Base-by-base conservation (phyloP, 148 eudicot species). In the Fallopia convolvulus region DNA sequence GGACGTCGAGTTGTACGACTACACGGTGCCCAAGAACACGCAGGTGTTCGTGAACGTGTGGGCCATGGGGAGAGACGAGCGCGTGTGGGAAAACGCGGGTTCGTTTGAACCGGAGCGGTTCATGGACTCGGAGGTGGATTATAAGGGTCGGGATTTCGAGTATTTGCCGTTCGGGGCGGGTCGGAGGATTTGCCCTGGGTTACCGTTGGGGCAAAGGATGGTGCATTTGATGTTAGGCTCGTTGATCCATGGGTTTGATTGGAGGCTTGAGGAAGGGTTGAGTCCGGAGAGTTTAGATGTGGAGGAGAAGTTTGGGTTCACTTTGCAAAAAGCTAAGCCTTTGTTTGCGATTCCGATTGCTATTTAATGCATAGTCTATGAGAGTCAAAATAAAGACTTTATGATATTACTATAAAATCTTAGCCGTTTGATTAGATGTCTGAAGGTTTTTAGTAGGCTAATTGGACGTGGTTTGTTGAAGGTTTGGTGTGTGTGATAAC, bases 111-210 rank as follows among this genome's bases (percentile, higher is more conserved):
- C 91, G 0, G 88, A 88, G 75, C 83, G 91, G 80, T 88, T 88
- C 65, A 33, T 84, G 77, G 84, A 80, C 0, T 78, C 77, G 0
- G 72, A 61, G 42, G 44, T 76, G 68, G 91, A 86, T 63, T 84
- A 79, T 17, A 86, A 80, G 74, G 91, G 89, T 0, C 86, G 81
- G 1, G 79, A 86, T 52, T 88, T 84, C 61, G 87, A 86, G 82
- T 86, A 77, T 75, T 63, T 88, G 30, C 89, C 91, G 4, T 88
- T 88, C 41, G 91, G 89, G 9, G 80, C 91, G 0, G 90, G 88
- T 3, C 77, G 90, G 9, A 71, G 91, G 60, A 86, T 88, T 75
- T 88, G 90, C 79, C 88, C 88, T 0, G 90, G 84, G 10, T 36
- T 88, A 11, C 88, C 88, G 0, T 77, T 88, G 21, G 90, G 76